A percentile compares a stretch with the other conserved stretches of the same genome.
These are phyloP conservation scores for Alternaria atra DNA, from an alignment of 2,329 filamentous ascomycete species.

Conservation along the genomic window DNA sequence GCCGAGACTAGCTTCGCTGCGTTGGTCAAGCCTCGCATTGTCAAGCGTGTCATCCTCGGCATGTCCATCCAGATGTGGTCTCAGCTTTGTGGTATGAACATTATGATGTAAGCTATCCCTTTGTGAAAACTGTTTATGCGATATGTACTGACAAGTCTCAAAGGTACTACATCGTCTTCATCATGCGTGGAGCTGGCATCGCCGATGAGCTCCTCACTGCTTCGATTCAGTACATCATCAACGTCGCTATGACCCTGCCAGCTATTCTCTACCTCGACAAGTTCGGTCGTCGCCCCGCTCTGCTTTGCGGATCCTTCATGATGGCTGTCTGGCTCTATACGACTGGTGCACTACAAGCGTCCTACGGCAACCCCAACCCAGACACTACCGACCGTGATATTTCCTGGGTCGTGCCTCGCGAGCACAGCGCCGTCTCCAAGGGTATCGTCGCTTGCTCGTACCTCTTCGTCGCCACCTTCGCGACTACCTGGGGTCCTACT, in stretches of 20 bases:
- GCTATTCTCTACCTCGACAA: conserved; percentile 69
- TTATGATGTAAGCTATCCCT: conserved; percentile 56
- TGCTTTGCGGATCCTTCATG: conserved; percentile 65
- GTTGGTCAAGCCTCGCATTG: conserved; percentile 61
- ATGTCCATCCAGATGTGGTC: conserved; percentile 69
- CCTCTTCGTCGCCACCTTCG: conserved; percentile 56
- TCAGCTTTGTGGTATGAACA: conserved; percentile 68
- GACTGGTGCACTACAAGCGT: conserved; percentile 67
- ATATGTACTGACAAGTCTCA: background rate
- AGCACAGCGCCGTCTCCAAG: conserved; percentile 62
- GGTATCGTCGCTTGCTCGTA: conserved; percentile 60
- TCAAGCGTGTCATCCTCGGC: conserved; percentile 66
- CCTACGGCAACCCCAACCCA: conserved; percentile 59
- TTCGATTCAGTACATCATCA: conserved; percentile 71
- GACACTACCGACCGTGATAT: conserved; percentile 54
- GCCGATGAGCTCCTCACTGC: conserved; percentile 66
- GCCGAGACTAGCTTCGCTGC: conserved; percentile 60
- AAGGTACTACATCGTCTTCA: conserved; percentile 64
- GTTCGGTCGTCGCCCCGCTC: conserved; percentile 65
- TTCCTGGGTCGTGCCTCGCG: conserved; percentile 66
- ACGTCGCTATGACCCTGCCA: conserved; percentile 67
- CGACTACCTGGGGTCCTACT: conserved; percentile 52
- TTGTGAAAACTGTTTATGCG: background rate
- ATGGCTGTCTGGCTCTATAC: conserved; percentile 70
- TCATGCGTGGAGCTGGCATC: conserved; percentile 67